phyloP scores from a whole-genome alignment of 805 yeast species.

The Sugiyamaella valdiviana region DNA sequence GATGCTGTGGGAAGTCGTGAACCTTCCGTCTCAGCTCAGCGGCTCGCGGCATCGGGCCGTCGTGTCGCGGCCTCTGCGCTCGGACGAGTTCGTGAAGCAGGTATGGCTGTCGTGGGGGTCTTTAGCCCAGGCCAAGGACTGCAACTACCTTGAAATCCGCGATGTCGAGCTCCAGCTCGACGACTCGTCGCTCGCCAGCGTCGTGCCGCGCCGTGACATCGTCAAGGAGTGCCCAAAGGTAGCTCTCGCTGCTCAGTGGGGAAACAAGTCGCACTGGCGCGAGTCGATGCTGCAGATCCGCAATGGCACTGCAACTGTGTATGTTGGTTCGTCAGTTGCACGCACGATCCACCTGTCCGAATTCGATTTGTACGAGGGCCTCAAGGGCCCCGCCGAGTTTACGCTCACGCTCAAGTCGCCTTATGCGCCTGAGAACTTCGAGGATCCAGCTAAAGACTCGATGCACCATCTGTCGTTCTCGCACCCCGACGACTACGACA shows the following conservation, averaged over 20 bases:
- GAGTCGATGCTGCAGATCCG: constrained; percentile 10
- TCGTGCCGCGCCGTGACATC: constrained; percentile 30
- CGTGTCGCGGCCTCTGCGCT: constrained; percentile 25
- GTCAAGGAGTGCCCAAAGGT: constrained; percentile 17
- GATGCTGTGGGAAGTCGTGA: constrained; percentile 28
- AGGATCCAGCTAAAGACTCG: constrained; percentile 17
- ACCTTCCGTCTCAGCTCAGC: not conserved
- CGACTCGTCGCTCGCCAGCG: constrained; percentile 26
- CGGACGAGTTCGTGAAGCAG: constrained; percentile 20
- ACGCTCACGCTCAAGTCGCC: constrained; percentile 1
- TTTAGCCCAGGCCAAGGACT: constrained; percentile 4
- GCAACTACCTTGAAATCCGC: constrained; percentile 20
- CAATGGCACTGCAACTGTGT: constrained; percentile 9
- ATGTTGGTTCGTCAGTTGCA: constrained; percentile 5
- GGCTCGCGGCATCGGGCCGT: constrained; percentile 14
- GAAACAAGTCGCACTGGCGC: constrained; percentile 14
- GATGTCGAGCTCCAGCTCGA: constrained; percentile 22
- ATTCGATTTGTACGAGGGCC: constrained; percentile 17
- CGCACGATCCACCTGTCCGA: constrained; percentile 11
- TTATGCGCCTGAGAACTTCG: constrained; percentile 5
- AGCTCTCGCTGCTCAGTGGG: constrained; percentile 6
- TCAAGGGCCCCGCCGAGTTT: not conserved
- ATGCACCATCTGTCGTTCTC: constrained; percentile 22
- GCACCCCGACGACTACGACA: constrained; percentile 23
- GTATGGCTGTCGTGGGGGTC: constrained; percentile 21